phyloP scores from a whole-genome alignment of 352 stramenopile genomes.

The Pythium phragmitis region DNA sequence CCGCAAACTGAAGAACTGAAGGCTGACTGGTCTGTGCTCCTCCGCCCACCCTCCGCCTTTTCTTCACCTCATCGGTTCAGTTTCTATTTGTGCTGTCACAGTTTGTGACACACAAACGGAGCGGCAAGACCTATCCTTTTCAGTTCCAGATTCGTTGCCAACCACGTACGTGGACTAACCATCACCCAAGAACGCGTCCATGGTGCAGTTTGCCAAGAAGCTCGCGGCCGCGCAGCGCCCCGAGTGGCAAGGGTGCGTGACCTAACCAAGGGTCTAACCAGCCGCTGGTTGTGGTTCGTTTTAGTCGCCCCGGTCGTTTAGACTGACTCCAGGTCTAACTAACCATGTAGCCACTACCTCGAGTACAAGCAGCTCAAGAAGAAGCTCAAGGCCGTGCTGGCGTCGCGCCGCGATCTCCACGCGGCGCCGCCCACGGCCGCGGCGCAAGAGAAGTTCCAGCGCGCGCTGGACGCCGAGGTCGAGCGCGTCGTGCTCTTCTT shows the following conservation, averaged over 20 bases:
- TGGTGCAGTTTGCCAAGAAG: constrained; percentile 88
- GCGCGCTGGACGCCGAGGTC: constrained; percentile 78
- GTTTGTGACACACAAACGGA: too few species aligned
- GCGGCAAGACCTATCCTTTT: too few species aligned
- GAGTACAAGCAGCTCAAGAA: constrained; percentile 92
- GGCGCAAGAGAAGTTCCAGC: constrained; percentile 64
- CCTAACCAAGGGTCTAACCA: neutral
- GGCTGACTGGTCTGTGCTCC: neutral
- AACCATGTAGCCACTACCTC: constrained; percentile 67
- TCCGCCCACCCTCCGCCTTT: neutral
- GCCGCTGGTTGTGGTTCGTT: too few species aligned
- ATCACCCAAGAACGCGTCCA: constrained; percentile 15
- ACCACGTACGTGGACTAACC: neutral
- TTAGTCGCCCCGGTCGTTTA: neutral
- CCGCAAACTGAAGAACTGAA: too few species aligned
- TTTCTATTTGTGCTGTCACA: too few species aligned
- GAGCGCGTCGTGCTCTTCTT: constrained; percentile 87
- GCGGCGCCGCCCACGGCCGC: constrained; percentile 33
- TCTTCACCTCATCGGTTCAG: neutral
- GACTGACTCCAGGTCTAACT: neutral
- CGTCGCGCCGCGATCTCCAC: constrained; percentile 41
- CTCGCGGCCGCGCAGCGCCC: constrained; percentile 62
- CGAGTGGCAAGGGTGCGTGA: constrained; percentile 67
- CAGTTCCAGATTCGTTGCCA: neutral
- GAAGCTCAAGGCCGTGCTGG: constrained; percentile 69